A percentile compares a stretch with the other conserved stretches of the same genome.
Evolutionary conservation across 441 rosid species (phyloP).

Genomic region (Erodium chrysanthum): DNA sequence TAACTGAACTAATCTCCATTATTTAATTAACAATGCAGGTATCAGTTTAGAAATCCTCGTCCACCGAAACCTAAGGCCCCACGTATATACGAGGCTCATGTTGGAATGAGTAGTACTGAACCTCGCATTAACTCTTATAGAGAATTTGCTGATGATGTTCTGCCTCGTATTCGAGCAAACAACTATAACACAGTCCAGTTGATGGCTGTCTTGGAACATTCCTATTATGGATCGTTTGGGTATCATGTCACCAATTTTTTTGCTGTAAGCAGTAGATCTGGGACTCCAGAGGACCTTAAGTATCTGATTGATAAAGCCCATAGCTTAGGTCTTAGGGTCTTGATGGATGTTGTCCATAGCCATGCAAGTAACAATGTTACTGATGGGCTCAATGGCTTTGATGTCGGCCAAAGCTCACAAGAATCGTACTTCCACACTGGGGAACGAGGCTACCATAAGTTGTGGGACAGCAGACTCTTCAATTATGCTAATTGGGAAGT

Average conservation of each 20-base stretch:
- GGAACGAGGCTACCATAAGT: conserved; percentile 60
- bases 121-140: conserved; percentile 53
- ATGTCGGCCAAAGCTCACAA: conserved; percentile 64
- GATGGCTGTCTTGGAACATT: conserved; percentile 84
- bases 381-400: conserved; percentile 83
- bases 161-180: conserved; percentile 63
- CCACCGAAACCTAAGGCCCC: conserved; percentile 65
- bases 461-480: conserved; percentile 78
- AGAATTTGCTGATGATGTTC: conserved; percentile 68
- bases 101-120: conserved; percentile 78
- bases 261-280: conserved; percentile 74
- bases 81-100: conserved; percentile 76
- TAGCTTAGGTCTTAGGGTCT: conserved; percentile 57
- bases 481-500: conserved; percentile 86
- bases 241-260: conserved; percentile 74
- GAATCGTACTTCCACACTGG: conserved; percentile 74
- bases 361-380: conserved; percentile 72
- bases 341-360: conserved; percentile 75
- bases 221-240: conserved; percentile 79
- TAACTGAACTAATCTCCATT: conserved; percentile 6
- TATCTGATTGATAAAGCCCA: conserved; percentile 81
- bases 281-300: conserved; percentile 78
- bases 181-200: conserved; percentile 66
- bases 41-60: conserved; percentile 45
- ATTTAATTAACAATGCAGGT: conserved; percentile 35